Evolutionary conservation across 129 eudicot species (phyloP), one percentile per base, ranked within the genome.

Genomic region (Solidago caesia): DNA sequence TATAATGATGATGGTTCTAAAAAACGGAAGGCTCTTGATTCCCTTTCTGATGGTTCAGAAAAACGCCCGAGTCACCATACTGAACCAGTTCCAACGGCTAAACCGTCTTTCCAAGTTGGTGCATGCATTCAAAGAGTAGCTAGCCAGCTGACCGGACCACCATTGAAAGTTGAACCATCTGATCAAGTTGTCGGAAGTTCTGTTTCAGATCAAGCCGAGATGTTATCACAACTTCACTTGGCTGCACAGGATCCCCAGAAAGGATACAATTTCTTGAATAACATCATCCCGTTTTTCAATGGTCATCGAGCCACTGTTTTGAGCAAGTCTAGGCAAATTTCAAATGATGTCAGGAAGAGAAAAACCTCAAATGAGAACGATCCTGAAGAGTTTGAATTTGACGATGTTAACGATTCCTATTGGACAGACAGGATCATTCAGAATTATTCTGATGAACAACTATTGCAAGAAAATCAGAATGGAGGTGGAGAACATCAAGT

Each of bases 391-490:
- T 86, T 79, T 71, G 97, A 93, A 69, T 83, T 90, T 77, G 96
- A 93, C 57, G 97, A 93, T 75, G 82, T 77, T 70, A 90, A 86
- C 73, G 96, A 93, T 80, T 90, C 96, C 42, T 93, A 93, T 74
- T 93, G 98, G 98, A 86, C 91, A 0, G 98, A 93, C 80, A 83
- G 88, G 87, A 80, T 84, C 73, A 84, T 93, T 71, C 93, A 90
- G 71, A 83, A 93, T 81, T 66, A 80, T 74, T 77, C 89, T 0
- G 96, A 86, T 84, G 96, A 89, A 75, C 89, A 88, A 44, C 42
- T 77, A 4, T 51, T 81, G 45, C 85, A 79, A 46, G 83, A 77
- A 41, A 67, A 77, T 73, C 83, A 83, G 49, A 88, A 87, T 21
- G 88, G 82, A 55, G 83, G 68, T 53, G 77, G 16, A 51, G 77